A percentile compares a stretch with the other conserved stretches of the same genome.
phyloP scores from a whole-genome alignment of 805 yeast species.

The Saccharomycopsis sp. region DNA sequence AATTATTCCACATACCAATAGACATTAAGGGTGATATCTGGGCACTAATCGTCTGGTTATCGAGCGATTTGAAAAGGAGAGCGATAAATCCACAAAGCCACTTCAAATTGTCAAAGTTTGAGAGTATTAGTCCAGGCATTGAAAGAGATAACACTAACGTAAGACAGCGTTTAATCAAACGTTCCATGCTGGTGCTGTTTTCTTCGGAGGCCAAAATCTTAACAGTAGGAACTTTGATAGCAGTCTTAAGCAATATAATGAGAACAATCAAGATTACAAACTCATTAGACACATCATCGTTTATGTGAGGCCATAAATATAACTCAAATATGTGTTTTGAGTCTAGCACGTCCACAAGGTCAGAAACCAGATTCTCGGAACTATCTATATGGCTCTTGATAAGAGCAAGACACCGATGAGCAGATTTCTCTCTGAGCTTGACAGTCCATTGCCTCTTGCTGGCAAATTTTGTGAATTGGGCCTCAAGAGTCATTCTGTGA shows the following conservation, averaged over 20 bases:
- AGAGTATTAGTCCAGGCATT: conserved; percentile 4
- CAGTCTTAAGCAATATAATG: conserved; percentile 20
- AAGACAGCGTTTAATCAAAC: conserved; percentile 29
- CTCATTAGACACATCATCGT: conserved; percentile 33
- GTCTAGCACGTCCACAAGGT: conserved; percentile 1
- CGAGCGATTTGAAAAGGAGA: conserved; percentile 24
- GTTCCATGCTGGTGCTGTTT: conserved; percentile 20
- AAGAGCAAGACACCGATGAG: not conserved
- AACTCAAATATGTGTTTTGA: conserved; percentile 12
- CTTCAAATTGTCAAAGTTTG: conserved; percentile 10
- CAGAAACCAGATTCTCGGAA: not conserved
- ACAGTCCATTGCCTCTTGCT: not conserved
- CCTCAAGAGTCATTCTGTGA: not conserved
- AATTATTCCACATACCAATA: conserved; percentile 30
- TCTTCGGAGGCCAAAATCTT: not conserved
- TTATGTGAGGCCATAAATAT: conserved; percentile 38
- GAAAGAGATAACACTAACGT: conserved; percentile 22
- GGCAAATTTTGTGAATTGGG: not conserved
- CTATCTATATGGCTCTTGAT: not conserved
- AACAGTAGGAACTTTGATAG: conserved; percentile 8
- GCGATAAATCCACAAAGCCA: conserved; percentile 26
- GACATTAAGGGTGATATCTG: conserved; percentile 30
- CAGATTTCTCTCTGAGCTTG: not conserved
- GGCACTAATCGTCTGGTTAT: conserved; percentile 22
- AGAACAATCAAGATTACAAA: conserved; percentile 35